Evolutionary conservation across 257 asterid species (phyloP), one percentile per base, ranked within the genome.

Genomic region (Echium plantagineum): DNA sequence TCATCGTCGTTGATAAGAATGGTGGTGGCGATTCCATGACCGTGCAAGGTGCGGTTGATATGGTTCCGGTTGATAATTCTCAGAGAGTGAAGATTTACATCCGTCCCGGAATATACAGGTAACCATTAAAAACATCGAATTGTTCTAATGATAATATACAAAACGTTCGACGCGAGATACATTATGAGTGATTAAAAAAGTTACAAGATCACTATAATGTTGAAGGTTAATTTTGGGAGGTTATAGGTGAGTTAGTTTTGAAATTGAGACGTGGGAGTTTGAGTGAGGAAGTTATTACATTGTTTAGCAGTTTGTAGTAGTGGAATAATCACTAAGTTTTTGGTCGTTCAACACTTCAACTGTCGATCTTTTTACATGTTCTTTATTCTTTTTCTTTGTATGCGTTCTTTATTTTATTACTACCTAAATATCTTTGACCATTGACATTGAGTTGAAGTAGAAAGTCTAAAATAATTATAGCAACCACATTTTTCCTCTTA

Each of bases 81-180:
- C 47, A 57, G 7, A 73, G 95, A 60, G 66, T 88, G 1, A 88
- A 82, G 61, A 88, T 91, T 61, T 75, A 63, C 65, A 65, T 88
- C 69, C 86, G 31, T 67, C 94, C 89, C 0, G 97, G 94, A 26
- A 56, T 78, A 28, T 91, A 91, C 81, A 91, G 95, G 98, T 89
- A 20, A 7, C 7, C 30, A 20, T 26, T 17, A 8, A 53, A 19
- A 52, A 12, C 4, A 16, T 21, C 30, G 4, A 16, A 28, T 63
- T 42, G 4, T 0, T 42, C 49, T 42, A 42, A 17, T 12, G 12
- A 35, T 35, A 35, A 28, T 21, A 62, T 38, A 46, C 48, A 0
- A 3, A 16, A 16, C 17, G 7, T 52, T 5, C 2, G n/a, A n/a
- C n/a, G n/a, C n/a, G 15, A 16, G 56, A 16, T n/a, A 2, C 10